Percentiles rank a stretch among this genome's conserved stretches.
phyloP scores from a whole-genome alignment of 2,329 filamentous ascomycete genomes.

The Alternaria consortialis region DNA sequence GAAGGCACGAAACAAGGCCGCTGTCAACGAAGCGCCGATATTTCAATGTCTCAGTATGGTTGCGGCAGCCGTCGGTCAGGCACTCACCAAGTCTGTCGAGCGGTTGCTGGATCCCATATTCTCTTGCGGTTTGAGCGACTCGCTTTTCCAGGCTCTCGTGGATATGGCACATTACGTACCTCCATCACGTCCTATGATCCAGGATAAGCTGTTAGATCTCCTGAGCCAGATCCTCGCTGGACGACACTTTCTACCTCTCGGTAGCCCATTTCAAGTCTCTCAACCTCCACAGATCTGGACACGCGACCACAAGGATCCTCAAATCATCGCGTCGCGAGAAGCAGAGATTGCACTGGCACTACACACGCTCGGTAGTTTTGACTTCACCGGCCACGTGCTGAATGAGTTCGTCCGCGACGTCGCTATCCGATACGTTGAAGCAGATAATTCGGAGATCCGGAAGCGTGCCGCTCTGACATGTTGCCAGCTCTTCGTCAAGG shows the following conservation, averaged over 20 bases:
- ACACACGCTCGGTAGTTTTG: slow-evolving; percentile 96
- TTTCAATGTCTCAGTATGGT: slow-evolving; percentile 98
- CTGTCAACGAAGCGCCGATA: slow-evolving; percentile 73
- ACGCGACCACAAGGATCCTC: slow-evolving; percentile 85
- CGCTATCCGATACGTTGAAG: slow-evolving; percentile 96
- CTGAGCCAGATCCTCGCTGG: slow-evolving; percentile 93
- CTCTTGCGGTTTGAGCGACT: slow-evolving; percentile 91
- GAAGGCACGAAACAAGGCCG: slow-evolving; percentile 72
- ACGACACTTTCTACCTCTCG: slow-evolving; percentile 89
- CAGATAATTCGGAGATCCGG: slow-evolving; percentile 90
- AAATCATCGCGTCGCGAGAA: slow-evolving; percentile 81
- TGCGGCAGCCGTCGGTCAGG: slow-evolving; percentile 93
- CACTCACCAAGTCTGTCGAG: slow-evolving; percentile 98
- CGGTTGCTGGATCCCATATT: slow-evolving; percentile 95
- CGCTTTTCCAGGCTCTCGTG: slow-evolving; percentile 91
- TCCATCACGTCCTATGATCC: slow-evolving; percentile 89
- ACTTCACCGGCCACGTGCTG: slow-evolving; percentile 86
- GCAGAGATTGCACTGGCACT: slow-evolving; percentile 91
- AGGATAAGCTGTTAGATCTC: slow-evolving; percentile 93
- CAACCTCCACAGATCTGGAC: slow-evolving; percentile 82
- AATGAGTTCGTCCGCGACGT: slow-evolving; percentile 99
- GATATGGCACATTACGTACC: slow-evolving; percentile 99
- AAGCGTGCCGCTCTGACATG: slow-evolving; percentile 96
- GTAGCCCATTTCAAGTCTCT: slow-evolving; percentile 87
- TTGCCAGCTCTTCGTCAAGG: slow-evolving; percentile 95